phyloP scores from a whole-genome alignment of 148 eudicot species.

The Euryodendron excelsum region DNA sequence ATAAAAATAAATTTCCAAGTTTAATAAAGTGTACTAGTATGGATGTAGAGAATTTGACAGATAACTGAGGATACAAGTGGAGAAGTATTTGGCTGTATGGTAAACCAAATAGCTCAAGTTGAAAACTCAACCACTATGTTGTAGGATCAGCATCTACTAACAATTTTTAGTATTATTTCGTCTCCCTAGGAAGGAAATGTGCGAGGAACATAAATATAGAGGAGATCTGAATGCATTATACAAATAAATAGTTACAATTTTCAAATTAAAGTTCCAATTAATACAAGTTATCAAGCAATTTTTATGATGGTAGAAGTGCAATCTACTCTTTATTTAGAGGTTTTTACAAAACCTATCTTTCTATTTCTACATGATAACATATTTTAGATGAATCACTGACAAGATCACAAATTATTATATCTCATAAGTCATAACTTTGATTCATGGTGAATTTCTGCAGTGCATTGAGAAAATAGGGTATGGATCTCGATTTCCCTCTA shows the following conservation, averaged over 20 bases:
- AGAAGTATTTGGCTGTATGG: not conserved
- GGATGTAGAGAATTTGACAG: not conserved
- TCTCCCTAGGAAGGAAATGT: not conserved
- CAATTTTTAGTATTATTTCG: not conserved
- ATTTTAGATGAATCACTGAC: not conserved
- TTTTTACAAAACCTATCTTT: not conserved
- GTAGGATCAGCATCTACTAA: not conserved
- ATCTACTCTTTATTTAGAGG: not conserved
- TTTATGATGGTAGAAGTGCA: not conserved
- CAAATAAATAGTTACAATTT: not conserved
- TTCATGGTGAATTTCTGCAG: not conserved
- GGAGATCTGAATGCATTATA: not conserved
- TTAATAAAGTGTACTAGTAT: not conserved
- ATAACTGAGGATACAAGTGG: not conserved
- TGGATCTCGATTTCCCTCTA: no score
- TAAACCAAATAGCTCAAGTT: not conserved
- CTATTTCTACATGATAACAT: not conserved
- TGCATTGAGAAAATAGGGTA: no score
- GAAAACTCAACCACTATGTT: not conserved
- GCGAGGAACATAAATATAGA: not conserved
- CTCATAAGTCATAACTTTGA: not conserved
- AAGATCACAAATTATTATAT: not conserved
- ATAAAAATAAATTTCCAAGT: not conserved
- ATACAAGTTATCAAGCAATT: not conserved
- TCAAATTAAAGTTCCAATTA: not conserved